Evolutionary conservation across 163 green algal genomes (phyloP), one percentile per base, ranked within the genome.

Genomic region (Scenedesmus sp.): DNA sequence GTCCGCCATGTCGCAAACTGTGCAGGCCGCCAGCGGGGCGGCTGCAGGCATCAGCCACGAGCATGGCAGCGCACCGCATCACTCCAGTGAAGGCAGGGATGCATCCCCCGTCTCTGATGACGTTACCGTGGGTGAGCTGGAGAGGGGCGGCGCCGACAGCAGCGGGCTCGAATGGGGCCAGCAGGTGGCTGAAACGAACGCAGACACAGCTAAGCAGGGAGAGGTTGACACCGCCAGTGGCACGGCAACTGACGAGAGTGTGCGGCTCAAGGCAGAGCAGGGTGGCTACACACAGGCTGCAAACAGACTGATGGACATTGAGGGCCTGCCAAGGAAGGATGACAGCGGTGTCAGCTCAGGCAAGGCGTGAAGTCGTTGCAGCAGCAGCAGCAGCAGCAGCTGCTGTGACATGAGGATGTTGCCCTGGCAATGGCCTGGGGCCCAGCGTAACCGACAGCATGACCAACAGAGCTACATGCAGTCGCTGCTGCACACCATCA

Each of bases 291-390:
- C 20, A n/a, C 22, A 89, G 44, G 85, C 85, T 53, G 85, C 85
- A 24, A 49, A 89, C 26, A 89, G 68, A 44, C 44, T 89, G 85
- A 73, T 73, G 44, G 85, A 89, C 16, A 89, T 89, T 49, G 68
- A 89, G 30, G 85, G 85, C 1, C 42, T 89, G 43, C 81, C 81
- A 18, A 26, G n/a, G 30, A 86, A 86, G 81, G n/a, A 46, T 35
- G 81, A n/a, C 16, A 43, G 81, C n/a, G 33, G 20, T 35, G 20
- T 33, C 43, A 43, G 35, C 2, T 42, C 37, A 53, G 22, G 1
- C 33, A 83, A 49, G 37, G 73, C 37, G 16, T 83, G 7, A 83
- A 0, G 40, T 24, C 26, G 18, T 15, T 51, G 35, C 40, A 49
- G 13, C 35, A n/a, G 40, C 73, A 26, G 73, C 68, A 42, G 68